Evolutionary conservation across 148 eudicot species (phyloP), one percentile per base, ranked within the genome.

Genomic region (Nepenthes mirabilis): DNA sequence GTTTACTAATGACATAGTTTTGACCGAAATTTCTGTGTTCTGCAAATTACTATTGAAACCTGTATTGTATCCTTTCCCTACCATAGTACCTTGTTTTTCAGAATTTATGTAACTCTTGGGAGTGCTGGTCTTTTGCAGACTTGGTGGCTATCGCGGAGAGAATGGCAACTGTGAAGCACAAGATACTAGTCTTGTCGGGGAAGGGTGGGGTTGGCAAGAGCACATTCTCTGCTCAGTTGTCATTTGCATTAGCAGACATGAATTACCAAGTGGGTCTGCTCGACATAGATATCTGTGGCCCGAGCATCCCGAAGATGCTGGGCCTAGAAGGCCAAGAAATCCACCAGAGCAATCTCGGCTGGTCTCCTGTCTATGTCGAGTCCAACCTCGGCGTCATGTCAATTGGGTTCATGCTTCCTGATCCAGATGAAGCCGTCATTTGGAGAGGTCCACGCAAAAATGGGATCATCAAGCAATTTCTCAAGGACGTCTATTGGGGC

Each of bases 311-410:
- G 12, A 87, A 90, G 68, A 90, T 90, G 97, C 95, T 84, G 34
- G 91, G 97, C 33, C 74, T 87, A n/a, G 95, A 90, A 76, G 95
- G 97, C 64, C 97, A 84, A 75, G 95, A 87, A 63, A 87, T 91
- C 64, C 91, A 87, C 72, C 95, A 91, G 69, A 91, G 91, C 62
- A 87, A 82, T 75, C 91, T 87, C 43, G 97, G 97, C 45, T 91
- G 97, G 97, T 87, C 95, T 47, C 97, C 97, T 1, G 85, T 87
- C 70, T 87, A 84, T 56, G 95, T 87, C 6, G 91, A 91, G 75
- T 84, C 95, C 56, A 91, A 90, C 78, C 90, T 91, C 23, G 97
- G 91, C 47, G 97, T 91, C 73, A 87, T 91, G 95, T 91, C 97
- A 12, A 87, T 91, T 14, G 97, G 97, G 9, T 91, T 91, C 83